phyloP scores from a whole-genome alignment of 352 stramenopile species.

The Elongisporangium senticosum region DNA sequence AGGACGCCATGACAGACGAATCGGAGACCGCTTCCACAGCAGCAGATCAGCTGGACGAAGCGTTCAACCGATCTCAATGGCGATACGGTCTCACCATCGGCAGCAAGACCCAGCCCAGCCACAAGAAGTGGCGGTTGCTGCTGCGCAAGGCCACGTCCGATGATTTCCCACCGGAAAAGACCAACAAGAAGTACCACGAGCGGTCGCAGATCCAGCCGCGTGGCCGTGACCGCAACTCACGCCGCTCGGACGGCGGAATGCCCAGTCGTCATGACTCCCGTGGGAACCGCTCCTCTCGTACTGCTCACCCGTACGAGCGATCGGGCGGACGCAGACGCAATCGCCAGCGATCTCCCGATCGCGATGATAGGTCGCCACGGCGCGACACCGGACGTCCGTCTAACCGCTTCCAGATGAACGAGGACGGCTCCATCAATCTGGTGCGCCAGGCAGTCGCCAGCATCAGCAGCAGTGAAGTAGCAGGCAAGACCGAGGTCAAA shows the following conservation, averaged over 20 bases:
- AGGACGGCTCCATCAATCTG: constrained; percentile 58
- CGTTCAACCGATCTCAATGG: constrained; percentile 67
- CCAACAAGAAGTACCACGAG: constrained; percentile 67
- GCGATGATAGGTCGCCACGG: constrained; percentile 17
- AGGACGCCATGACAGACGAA: constrained; percentile 19
- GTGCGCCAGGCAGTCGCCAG: constrained; percentile 18
- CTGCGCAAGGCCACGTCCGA: constrained; percentile 65
- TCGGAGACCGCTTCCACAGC: constrained; percentile 6
- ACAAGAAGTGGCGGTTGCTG: constrained; percentile 70
- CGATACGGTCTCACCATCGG: constrained; percentile 43
- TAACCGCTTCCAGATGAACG: constrained; percentile 50
- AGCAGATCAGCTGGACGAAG: constrained; percentile 40
- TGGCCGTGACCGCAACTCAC: constrained; percentile 17
- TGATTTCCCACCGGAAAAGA: constrained; percentile 78
- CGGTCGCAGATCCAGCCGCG: constrained; percentile 20
- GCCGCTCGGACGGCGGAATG: constrained; percentile 19
- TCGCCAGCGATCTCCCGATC: constrained; percentile 18
- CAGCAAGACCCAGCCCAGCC: constrained; percentile 36
- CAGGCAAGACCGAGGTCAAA: constrained; percentile 10
- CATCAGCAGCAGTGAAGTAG: constrained; percentile 1
- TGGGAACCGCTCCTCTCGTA: constrained; percentile 11
- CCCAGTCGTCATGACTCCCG: constrained; percentile 22
- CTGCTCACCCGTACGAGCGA: constrained; percentile 37
- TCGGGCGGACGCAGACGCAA: neutral
- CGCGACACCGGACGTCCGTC: constrained; percentile 41